Base-by-base conservation (phyloP, 202 grass and related monocot species). In the Panicum hallii region DNA sequence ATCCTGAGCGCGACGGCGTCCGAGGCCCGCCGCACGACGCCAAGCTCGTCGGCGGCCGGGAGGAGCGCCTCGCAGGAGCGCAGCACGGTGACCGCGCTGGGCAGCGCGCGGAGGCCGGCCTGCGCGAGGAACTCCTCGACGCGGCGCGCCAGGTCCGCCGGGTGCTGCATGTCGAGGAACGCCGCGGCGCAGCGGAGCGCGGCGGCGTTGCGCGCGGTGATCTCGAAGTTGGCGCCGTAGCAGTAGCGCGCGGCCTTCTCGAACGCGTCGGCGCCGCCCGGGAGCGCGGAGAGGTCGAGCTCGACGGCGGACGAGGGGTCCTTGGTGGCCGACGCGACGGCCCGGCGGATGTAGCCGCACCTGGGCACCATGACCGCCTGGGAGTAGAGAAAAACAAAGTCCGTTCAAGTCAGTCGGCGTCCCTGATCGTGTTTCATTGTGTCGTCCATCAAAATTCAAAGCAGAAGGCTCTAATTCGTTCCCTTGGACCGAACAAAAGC, bases 141-240 rank as follows among this genome's bases (percentile, higher is more conserved):
- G 70, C 96, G 85, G 7, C 81, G 43, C 0, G 54, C 81, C 3
- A 98, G 88, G 66, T 88, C 86, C 70, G 17, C 42, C 4, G 86
- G 5, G 32, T 53, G 49, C 5, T 81, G 85, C 91, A 95, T 92
- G 86, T 95, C 87, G 85, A 98, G 85, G 75, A 90, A 93, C 61
- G 90, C 93, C 0, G 93, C 88, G 11, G 89, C 87, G 82, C 96
- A 95, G 4, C 61, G 81, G 5, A 99, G 69, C 46, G 83, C 64
- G 3, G 83, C 88, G 14, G 94, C 93, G 93, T 99, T 89, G 38
- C 74, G 44, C 0, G 88, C 88, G 5, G 91, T 87, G 28, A 94
- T 91, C 81, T 99, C 96, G 36, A 99, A 89, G 76, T 88, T 92
- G 66, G 86, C 72, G 74, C 91, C 91, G 44, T 99, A 99, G 81